Percentiles rank a stretch among this genome's conserved stretches.
These are phyloP conservation scores for Camellia lanceoleosa DNA, from an alignment of 148 eudicot genomes.

Conservation along the genomic window DNA sequence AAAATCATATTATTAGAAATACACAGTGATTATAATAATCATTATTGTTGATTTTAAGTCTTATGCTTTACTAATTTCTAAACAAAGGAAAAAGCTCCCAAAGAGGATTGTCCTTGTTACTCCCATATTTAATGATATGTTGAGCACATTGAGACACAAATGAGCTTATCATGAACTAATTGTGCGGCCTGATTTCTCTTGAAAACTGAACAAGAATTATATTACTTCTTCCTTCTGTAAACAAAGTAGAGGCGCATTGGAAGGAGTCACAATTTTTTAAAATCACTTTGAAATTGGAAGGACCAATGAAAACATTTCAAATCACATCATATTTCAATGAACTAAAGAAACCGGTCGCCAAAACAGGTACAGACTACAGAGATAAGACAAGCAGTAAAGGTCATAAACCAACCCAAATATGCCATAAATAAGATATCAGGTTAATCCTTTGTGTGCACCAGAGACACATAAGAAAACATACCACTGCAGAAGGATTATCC, in stretches of 20 bases:
- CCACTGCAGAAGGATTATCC: conserved; percentile 72
- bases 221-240: background rate
- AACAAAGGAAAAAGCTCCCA: too few species aligned
- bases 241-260: background rate
- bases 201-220: background rate
- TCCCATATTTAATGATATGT: background rate
- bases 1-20: background rate
- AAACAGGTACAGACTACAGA: background rate
- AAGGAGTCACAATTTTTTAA: background rate
- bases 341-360: background rate
- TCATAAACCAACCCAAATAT: background rate
- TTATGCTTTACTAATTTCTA: background rate
- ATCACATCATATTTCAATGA: background rate
- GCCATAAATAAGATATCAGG: conserved; percentile 8
- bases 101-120: too few species aligned
- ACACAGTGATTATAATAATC: background rate
- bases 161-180: background rate
- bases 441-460: background rate
- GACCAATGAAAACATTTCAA: background rate
- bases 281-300: background rate
- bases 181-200: background rate
- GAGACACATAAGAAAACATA: conserved; percentile 28
- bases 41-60: background rate
- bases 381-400: background rate
- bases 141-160: background rate